Evolutionary conservation across 805 yeast genomes (phyloP).

Genomic region (Ogataea populi-albae): DNA sequence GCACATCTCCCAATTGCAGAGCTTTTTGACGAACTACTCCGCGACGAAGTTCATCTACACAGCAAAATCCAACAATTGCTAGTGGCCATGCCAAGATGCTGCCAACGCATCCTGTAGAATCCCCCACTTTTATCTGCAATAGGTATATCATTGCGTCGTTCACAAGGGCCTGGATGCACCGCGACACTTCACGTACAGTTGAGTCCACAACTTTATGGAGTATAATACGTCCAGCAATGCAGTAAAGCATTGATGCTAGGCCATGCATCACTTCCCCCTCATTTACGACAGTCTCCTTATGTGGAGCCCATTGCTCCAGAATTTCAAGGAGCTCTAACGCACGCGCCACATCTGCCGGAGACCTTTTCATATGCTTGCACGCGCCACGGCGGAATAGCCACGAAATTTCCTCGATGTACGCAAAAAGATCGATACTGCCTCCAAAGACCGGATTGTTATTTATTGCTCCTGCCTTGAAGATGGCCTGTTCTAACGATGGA

Average conservation of each 20-base stretch:
- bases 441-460: conserved; percentile 12
- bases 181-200: background rate
- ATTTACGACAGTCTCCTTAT: background rate
- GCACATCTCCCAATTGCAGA: conserved; percentile 4
- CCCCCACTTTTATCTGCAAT: conserved; percentile 4
- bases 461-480: conserved; percentile 3
- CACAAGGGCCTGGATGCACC: conserved; percentile 3
- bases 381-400: conserved; percentile 7
- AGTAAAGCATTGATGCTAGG: conserved; percentile 6
- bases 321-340: background rate
- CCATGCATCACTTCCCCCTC: conserved; percentile 5
- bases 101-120: conserved; percentile 5
- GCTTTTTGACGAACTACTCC: background rate
- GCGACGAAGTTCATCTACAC: background rate
- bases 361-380: background rate
- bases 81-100: conserved; percentile 7
- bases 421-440: conserved; percentile 8
- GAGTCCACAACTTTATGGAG: conserved; percentile 4
- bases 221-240: conserved; percentile 4
- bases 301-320: conserved; percentile 3
- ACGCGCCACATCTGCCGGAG: background rate
- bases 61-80: conserved; percentile 5
- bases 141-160: conserved; percentile 2
- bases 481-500: background rate
- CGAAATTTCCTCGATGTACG: conserved; percentile 7